phyloP scores from a whole-genome alignment of 805 yeast genomes.

The Saccharomycopsis sp. region DNA sequence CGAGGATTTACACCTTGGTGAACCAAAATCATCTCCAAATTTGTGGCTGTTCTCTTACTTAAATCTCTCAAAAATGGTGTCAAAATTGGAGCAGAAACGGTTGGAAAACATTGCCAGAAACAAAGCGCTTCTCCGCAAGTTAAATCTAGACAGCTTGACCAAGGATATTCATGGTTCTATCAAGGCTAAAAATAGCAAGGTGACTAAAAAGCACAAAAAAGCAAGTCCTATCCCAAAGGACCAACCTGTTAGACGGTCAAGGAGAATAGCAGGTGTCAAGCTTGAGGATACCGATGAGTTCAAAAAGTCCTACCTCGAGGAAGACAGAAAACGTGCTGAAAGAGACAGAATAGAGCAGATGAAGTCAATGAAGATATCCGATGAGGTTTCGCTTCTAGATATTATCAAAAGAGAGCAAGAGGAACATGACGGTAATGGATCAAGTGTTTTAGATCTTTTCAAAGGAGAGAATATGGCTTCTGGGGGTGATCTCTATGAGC shows the following conservation, averaged over 20 bases:
- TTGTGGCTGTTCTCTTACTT: too few relatives aligned
- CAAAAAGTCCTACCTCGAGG: constrained; percentile 26
- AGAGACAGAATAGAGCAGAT: constrained; percentile 29
- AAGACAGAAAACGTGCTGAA: constrained; percentile 22
- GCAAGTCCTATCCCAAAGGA: constrained; percentile 23
- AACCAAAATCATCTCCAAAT: not conserved
- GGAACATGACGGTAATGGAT: constrained; percentile 33
- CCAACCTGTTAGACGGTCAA: constrained; percentile 66
- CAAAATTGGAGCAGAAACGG: constrained; percentile 67
- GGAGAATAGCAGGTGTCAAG: constrained; percentile 69
- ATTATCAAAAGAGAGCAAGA: constrained; percentile 30
- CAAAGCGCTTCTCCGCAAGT: constrained; percentile 60
- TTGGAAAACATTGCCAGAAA: constrained; percentile 80
- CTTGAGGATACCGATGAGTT: constrained; percentile 42
- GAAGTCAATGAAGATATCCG: constrained; percentile 52
- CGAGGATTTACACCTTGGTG: not conserved
- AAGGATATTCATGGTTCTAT: constrained; percentile 40
- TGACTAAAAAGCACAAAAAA: constrained; percentile 23
- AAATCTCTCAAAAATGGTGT: constrained; percentile 32
- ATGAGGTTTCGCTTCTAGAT: constrained; percentile 59
- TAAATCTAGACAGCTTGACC: constrained; percentile 59
- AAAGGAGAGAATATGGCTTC: constrained; percentile 48
- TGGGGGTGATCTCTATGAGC: constrained; percentile 65
- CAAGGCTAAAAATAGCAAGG: constrained; percentile 21
- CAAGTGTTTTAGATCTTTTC: constrained; percentile 29